These are phyloP conservation scores for Termitomyces sp. DNA, from an alignment of 768 basidiomycete genomes.

Conservation along the genomic window DNA sequence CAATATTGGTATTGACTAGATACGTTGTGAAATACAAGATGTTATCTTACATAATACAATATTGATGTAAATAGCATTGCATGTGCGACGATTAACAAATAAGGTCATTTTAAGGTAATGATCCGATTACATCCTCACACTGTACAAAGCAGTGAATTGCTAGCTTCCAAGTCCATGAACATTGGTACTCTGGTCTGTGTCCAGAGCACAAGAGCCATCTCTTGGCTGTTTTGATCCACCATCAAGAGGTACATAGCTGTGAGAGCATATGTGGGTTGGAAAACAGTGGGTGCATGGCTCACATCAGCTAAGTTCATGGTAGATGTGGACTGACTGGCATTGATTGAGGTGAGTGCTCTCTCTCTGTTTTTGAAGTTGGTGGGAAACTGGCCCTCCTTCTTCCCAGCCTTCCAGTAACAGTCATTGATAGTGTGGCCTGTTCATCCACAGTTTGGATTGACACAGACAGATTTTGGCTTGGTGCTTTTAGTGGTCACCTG, in stretches of 20 bases:
- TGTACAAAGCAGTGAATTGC: neutral
- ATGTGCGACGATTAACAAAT: no score
- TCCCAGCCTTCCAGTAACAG: neutral
- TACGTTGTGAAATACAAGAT: no score
- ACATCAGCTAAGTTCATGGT: neutral
- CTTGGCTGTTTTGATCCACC: no score
- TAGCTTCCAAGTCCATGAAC: neutral
- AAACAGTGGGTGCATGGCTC: neutral
- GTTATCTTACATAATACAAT: no score
- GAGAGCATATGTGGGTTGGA: neutral
- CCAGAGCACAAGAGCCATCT: neutral
- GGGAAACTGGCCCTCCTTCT: neutral
- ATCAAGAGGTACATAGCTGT: neutral
- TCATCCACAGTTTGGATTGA: neutral
- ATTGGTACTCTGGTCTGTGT: neutral
- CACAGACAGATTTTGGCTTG: neutral
- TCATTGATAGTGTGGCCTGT: neutral
- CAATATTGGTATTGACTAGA: no score
- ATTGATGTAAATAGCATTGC: no score
- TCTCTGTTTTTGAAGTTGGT: neutral
- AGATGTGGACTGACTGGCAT: neutral
- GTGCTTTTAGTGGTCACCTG: neutral
- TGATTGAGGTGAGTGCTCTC: neutral
- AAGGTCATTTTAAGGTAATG: no score
- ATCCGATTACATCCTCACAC: no score